A percentile compares a stretch with the other conserved stretches of the same genome.
Evolutionary conservation across 2,329 filamentous ascomycete species (phyloP).

Genomic region (Colletotrichum chrysophilum): DNA sequence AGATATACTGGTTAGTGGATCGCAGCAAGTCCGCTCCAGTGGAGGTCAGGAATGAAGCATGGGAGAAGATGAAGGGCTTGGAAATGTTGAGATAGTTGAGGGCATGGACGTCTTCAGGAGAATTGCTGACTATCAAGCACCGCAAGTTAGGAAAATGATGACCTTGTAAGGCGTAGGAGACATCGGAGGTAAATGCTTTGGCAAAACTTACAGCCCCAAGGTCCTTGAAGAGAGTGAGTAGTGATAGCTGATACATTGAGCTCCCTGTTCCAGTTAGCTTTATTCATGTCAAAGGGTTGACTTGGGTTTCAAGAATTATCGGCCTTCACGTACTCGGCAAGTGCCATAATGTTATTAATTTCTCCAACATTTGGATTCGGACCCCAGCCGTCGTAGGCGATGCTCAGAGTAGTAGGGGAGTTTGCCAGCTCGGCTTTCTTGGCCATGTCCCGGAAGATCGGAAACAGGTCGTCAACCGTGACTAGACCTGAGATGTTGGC

Average conservation of each 20-base stretch:
- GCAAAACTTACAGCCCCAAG: no score
- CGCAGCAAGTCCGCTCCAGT: constrained; percentile 46
- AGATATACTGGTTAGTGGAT: constrained; percentile 54
- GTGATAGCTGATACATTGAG: no score
- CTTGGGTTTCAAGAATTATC: no score
- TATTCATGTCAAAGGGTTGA: no score
- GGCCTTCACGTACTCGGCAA: no score
- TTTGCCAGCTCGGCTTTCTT: constrained; percentile 25
- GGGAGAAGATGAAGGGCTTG: constrained; percentile 56
- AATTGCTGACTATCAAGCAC: not conserved
- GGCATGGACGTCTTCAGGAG: constrained; percentile 27
- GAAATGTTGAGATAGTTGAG: constrained; percentile 44
- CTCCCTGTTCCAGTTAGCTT: no score
- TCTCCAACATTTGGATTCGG: no score
- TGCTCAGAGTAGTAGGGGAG: not conserved
- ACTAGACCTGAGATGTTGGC: constrained; percentile 28
- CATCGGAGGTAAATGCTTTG: not conserved
- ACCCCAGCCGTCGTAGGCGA: no score
- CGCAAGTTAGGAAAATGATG: not conserved
- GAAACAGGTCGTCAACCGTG: constrained; percentile 32
- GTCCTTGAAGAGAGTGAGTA: no score
- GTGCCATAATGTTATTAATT: no score
- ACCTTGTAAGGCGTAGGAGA: not conserved
- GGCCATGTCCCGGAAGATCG: constrained; percentile 41
- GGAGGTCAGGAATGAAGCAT: constrained; percentile 49